phyloP scores from a whole-genome alignment of 805 yeast genomes.

The Candida alai region DNA sequence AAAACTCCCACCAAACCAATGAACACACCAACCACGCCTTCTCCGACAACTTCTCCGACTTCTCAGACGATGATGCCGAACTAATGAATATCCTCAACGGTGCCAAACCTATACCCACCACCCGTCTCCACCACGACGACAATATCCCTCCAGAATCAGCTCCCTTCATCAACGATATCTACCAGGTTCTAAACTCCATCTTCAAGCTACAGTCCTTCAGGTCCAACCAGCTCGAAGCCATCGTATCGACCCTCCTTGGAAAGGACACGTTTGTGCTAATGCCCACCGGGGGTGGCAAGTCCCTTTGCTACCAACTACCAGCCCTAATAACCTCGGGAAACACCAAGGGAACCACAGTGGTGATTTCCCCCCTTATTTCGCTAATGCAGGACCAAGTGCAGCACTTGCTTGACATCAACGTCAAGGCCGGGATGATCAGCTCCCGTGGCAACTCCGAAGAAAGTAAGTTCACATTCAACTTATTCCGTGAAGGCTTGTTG shows the following conservation, averaged over 20 bases:
- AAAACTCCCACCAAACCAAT: too few relatives aligned
- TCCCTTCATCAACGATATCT: constrained; percentile 70
- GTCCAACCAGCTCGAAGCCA: constrained; percentile 81
- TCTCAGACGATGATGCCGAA: constrained; percentile 35
- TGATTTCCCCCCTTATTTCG: constrained; percentile 90
- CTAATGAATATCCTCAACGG: constrained; percentile 17
- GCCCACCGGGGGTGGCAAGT: constrained; percentile 99
- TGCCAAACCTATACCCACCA: constrained; percentile 15
- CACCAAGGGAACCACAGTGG: constrained; percentile 83
- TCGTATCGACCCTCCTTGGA: constrained; percentile 71
- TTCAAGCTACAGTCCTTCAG: constrained; percentile 71
- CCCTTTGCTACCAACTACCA: constrained; percentile 92
- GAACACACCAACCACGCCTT: too few relatives aligned
- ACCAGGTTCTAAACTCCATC: constrained; percentile 47
- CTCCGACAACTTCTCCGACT: constrained; percentile 18
- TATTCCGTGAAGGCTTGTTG: constrained; percentile 62
- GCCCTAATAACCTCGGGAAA: constrained; percentile 82
- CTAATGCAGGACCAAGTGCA: constrained; percentile 97
- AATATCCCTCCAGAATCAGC: constrained; percentile 28
- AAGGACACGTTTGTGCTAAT: constrained; percentile 89
- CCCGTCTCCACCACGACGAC: constrained; percentile 13
- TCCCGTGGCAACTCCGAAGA: constrained; percentile 68
- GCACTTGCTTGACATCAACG: constrained; percentile 62
- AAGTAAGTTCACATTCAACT: constrained; percentile 55
- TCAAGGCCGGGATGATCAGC: constrained; percentile 84